phyloP scores from a whole-genome alignment of 495 filamentous ascomycete species.

The Oleoguttula mirabilis region DNA sequence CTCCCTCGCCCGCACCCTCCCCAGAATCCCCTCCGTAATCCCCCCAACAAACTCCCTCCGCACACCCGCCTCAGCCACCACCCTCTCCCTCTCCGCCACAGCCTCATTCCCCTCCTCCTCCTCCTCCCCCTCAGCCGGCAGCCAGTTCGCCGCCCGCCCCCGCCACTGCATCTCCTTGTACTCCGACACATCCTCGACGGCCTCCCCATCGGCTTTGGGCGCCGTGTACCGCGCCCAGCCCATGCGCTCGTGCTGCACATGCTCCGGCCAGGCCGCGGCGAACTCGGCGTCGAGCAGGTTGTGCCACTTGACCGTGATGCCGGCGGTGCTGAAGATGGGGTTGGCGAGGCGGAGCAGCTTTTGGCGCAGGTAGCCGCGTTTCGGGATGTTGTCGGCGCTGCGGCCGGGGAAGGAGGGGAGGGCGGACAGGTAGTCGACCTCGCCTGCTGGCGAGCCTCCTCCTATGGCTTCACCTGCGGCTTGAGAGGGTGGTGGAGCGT shows the following conservation, averaged over 20 bases:
- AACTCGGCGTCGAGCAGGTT: conserved; percentile 21
- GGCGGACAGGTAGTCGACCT: no score
- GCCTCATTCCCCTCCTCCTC: conserved; percentile 1
- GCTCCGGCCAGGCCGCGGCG: conserved; percentile 17
- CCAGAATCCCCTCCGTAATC: background rate
- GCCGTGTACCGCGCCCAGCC: conserved; percentile 8
- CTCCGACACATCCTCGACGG: background rate
- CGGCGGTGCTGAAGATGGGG: conserved; percentile 10
- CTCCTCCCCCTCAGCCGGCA: no score
- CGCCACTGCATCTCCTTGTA: background rate
- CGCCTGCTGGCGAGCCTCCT: no score
- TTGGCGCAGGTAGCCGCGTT: background rate
- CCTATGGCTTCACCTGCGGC: no score
- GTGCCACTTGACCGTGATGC: conserved; percentile 18
- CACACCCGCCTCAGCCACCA: background rate
- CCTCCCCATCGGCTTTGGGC: background rate
- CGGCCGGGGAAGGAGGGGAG: conserved; percentile 14
- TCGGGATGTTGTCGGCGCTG: conserved; percentile 5
- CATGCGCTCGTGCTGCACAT: conserved; percentile 16
- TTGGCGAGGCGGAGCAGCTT: background rate
- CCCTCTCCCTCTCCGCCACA: background rate
- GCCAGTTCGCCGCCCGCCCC: background rate
- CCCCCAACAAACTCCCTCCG: background rate
- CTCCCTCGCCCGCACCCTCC: no score
- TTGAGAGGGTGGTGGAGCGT: no score